Evolutionary conservation across 2,329 filamentous ascomycete species (phyloP), one percentile per base, ranked within the genome.

Genomic region (Leptographium wingfieldii): DNA sequence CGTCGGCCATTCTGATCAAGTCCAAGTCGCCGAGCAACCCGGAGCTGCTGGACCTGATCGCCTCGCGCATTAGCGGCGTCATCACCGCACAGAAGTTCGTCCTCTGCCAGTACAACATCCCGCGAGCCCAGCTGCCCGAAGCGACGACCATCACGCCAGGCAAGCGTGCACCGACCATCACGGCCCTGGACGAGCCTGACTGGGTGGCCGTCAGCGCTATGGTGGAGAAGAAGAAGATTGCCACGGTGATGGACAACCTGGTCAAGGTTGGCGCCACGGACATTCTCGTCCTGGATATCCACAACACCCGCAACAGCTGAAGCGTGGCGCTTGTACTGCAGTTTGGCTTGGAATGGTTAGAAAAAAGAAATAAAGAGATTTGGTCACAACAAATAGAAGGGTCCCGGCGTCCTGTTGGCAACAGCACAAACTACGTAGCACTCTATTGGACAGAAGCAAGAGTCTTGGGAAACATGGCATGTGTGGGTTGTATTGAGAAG

Each of bases 201-300:
- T 97, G 92, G 92, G 90, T 96, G 43, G 92, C 92, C n/a, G 87
- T 97, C 64, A 90, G 85, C 70, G 85, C 86, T 56, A 97, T 97
- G 92, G 92, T 96, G 7, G 85, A 90, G 77, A 89, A 90, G 77
- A 92, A 90, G 76, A 81, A 82, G 68, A 87, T 95, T 68, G 91
- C 91, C 2, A 77, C 83, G 7, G 88, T 88, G 46, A 96, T 96
- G 92, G 92, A 96, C 71, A 81, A 89, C 66, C 72, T 96, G 69
- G 84, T 80, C 38, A 82, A 80, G 68, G 80, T 87, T 33, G 91
- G 91, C 2, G 92, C 91, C 1, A 83, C 84, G 58, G 92, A 96
- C 72, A 91, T 96, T 64, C 72, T 96, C 67, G 88, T 95, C 27
- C 78, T 92, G 59, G 86, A 88, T 70, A 90, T 96, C 68, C 87